A percentile compares a stretch with the other conserved stretches of the same genome.
phyloP scores from a whole-genome alignment of 805 yeast species.

The Cyberlindnera samutprakarnensis region DNA sequence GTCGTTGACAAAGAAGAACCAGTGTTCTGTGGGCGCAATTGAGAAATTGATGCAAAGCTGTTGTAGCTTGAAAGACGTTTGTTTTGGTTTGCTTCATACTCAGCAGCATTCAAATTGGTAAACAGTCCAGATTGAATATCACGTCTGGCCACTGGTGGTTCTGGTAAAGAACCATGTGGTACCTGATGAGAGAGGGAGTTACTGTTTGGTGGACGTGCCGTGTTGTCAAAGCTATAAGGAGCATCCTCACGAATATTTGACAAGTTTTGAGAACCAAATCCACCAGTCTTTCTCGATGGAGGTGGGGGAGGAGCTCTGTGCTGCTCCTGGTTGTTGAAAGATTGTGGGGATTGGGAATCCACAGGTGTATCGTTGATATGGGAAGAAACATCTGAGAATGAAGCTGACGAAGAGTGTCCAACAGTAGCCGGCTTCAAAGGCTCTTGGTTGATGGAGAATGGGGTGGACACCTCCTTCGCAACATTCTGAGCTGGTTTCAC shows the following conservation, averaged over 20 bases:
- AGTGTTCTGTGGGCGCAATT: slow-evolving; percentile 35
- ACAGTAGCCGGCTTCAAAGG: slow-evolving; percentile 30
- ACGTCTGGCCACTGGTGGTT: slow-evolving; percentile 21
- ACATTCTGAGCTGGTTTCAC: slow-evolving; percentile 12
- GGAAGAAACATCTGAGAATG: slow-evolving; percentile 12
- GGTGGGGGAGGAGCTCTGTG: slow-evolving; percentile 50
- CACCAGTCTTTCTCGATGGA: slow-evolving; percentile 40
- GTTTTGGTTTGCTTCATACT: slow-evolving; percentile 19
- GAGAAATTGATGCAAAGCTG: slow-evolving; percentile 20
- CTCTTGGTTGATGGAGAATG: slow-evolving; percentile 25
- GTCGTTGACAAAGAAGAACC: slow-evolving; percentile 31
- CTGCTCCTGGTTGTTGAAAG: slow-evolving; percentile 29
- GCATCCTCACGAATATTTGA: slow-evolving; percentile 26
- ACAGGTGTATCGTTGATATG: slow-evolving; percentile 11
- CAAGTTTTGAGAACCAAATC: slow-evolving; percentile 14
- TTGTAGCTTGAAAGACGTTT: slow-evolving; percentile 21
- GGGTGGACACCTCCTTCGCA: no score
- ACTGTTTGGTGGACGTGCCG: not conserved
- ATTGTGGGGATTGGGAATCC: slow-evolving; percentile 33
- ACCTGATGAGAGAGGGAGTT: not conserved
- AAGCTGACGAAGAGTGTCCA: slow-evolving; percentile 6
- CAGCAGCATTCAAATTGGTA: slow-evolving; percentile 35
- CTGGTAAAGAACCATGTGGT: slow-evolving; percentile 13
- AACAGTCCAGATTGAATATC: slow-evolving; percentile 40
- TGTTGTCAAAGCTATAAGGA: slow-evolving; percentile 13